Conservation (phyloP, 805 yeast genomes). For the Allodekkera sacchari region DNA sequence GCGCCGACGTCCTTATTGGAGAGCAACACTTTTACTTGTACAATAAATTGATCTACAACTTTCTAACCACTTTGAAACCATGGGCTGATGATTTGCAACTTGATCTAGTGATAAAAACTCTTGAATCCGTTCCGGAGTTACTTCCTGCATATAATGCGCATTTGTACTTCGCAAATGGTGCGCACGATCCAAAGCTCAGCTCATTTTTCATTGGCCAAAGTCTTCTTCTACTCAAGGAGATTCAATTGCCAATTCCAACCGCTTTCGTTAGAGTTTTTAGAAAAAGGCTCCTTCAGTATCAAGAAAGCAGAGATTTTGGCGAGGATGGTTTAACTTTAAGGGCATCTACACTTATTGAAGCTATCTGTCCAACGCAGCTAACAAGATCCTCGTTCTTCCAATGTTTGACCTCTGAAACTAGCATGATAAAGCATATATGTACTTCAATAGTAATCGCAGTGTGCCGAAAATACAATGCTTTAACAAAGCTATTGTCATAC, state of each 20-base stretch:
- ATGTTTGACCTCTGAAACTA: slow-evolving; percentile 42
- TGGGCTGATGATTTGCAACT: slow-evolving; percentile 68
- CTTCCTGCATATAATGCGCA: slow-evolving; percentile 61
- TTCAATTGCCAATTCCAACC: slow-evolving; percentile 49
- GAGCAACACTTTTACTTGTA: slow-evolving; percentile 48
- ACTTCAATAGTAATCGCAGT: slow-evolving; percentile 49
- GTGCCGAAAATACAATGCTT: slow-evolving; percentile 42
- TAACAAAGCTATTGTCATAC: slow-evolving; percentile 21
- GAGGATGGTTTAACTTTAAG: slow-evolving; percentile 2
- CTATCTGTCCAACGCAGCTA: slow-evolving; percentile 56
- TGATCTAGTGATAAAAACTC: slow-evolving; percentile 40
- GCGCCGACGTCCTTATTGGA: slow-evolving; percentile 39
- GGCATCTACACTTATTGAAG: slow-evolving; percentile 36
- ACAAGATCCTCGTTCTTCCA: slow-evolving; percentile 50
- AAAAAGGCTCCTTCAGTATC: slow-evolving; percentile 3
- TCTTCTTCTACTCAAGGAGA: slow-evolving; percentile 48
- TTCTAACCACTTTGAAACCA: slow-evolving; percentile 64
- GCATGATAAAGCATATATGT: slow-evolving; percentile 54
- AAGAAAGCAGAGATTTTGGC: not conserved
- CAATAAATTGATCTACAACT: slow-evolving; percentile 58
- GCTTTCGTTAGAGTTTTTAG: slow-evolving; percentile 13
- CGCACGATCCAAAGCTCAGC: slow-evolving; percentile 70
- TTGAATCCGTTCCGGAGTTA: slow-evolving; percentile 56
- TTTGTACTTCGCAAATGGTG: slow-evolving; percentile 50
- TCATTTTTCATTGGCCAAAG: slow-evolving; percentile 81